A percentile compares a stretch with the other conserved stretches of the same genome.
These are phyloP conservation scores for Polygonum maritimum DNA, from an alignment of 148 eudicot species.

Conservation along the genomic window DNA sequence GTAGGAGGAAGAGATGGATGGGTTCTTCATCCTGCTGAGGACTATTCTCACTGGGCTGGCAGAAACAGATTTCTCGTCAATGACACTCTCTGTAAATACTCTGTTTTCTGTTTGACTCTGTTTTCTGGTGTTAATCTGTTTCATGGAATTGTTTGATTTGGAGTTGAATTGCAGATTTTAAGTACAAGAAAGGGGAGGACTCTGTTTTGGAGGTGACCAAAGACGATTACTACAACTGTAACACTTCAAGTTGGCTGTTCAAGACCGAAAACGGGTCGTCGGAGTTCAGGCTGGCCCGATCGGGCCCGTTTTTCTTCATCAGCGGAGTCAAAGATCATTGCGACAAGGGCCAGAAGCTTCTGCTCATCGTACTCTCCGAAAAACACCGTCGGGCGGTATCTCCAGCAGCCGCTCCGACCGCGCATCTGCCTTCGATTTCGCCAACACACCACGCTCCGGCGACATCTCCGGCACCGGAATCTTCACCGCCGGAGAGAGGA, in stretches of 20 bases:
- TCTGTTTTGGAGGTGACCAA: conserved; percentile 60
- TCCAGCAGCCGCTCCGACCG: background rate
- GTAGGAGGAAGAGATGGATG: conserved; percentile 14
- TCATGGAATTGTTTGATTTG: background rate
- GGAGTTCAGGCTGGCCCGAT: conserved; percentile 24
- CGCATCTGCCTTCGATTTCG: background rate
- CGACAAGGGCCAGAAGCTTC: conserved; percentile 42
- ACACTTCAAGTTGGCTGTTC: conserved; percentile 27
- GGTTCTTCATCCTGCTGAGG: conserved; percentile 12
- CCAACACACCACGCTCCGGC: background rate
- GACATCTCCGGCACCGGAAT: background rate
- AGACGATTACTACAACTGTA: conserved; percentile 44
- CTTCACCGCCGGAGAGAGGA: background rate
- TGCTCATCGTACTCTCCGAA: conserved; percentile 35
- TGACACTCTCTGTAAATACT: conserved; percentile 12
- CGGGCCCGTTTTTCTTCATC: conserved; percentile 70
- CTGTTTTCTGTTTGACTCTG: background rate
- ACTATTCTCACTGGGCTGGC: conserved; percentile 7
- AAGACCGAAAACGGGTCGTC: conserved; percentile 35
- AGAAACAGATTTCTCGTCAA: conserved; percentile 11
- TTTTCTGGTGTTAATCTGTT: background rate
- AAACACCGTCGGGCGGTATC: background rate
- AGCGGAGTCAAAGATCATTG: conserved; percentile 44
- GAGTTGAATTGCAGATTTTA: conserved; percentile 33
- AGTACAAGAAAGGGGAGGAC: conserved; percentile 35